phyloP scores from a whole-genome alignment of 768 basidiomycete species.

The Gelatoporia subvermispora region DNA sequence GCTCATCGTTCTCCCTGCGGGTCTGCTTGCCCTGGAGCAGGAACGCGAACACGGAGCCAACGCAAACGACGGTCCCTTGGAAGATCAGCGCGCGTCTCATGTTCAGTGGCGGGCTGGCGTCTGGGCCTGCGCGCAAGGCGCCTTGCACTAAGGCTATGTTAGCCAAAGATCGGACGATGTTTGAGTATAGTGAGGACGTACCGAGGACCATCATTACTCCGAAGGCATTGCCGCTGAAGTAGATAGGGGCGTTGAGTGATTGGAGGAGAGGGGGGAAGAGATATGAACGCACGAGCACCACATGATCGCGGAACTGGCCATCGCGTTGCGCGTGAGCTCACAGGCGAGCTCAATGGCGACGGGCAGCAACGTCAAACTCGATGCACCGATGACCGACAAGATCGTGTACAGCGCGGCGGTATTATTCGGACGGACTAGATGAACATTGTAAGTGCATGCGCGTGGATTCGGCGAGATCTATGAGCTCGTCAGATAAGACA shows the following conservation, averaged over 20 bases:
- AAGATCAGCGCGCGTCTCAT: conserved; percentile 69
- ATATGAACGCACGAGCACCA: conserved; percentile 61
- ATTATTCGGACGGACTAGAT: conserved; percentile 58
- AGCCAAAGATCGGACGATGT: too few relatives aligned
- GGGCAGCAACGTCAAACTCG: conserved; percentile 67
- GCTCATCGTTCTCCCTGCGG: conserved; percentile 57
- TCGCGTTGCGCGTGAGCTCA: conserved; percentile 76
- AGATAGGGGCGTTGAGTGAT: not conserved
- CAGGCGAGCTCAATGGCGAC: conserved; percentile 73
- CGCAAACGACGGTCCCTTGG: conserved; percentile 48
- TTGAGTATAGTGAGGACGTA: conserved; percentile 25
- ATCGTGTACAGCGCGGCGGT: conserved; percentile 56
- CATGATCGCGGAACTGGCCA: conserved; percentile 68
- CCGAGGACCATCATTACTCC: conserved; percentile 58
- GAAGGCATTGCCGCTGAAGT: conserved; percentile 56
- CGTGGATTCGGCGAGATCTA: too few relatives aligned
- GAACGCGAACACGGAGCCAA: conserved; percentile 37
- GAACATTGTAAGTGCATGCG: too few relatives aligned
- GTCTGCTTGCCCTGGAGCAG: conserved; percentile 56
- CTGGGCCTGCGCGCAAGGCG: conserved; percentile 57
- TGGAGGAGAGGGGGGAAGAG: not conserved
- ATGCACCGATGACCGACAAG: conserved; percentile 62
- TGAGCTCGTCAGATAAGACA: not conserved
- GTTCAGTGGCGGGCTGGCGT: conserved; percentile 66
- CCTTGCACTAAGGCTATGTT: conserved; percentile 29